phyloP scores from a whole-genome alignment of 148 eudicot genomes.

The Rhododendron griersonianum region DNA sequence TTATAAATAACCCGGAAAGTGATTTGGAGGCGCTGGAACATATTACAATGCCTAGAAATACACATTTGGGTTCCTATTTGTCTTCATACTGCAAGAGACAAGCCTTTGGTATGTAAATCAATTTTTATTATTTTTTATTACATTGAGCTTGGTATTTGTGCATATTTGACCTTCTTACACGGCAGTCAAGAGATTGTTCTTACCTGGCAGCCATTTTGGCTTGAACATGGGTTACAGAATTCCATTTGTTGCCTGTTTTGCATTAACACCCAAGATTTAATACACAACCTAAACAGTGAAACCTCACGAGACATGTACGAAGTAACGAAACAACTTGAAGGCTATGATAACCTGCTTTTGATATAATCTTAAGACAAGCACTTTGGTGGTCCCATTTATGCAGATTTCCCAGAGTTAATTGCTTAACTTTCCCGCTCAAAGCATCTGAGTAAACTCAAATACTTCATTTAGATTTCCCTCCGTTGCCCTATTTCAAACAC shows the following conservation, averaged over 20 bases:
- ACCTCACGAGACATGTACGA: background rate
- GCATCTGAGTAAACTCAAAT: background rate
- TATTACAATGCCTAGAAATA: slow-evolving; percentile 25
- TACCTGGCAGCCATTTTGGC: background rate
- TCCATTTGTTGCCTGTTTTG: background rate
- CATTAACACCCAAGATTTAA: background rate
- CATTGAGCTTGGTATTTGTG: background rate
- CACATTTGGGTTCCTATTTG: slow-evolving; percentile 43
- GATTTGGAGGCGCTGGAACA: slow-evolving; percentile 62
- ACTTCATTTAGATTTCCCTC: background rate
- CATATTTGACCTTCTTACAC: background rate
- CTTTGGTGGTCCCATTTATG: background rate
- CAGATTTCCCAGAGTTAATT: background rate
- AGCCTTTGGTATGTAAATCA: slow-evolving; percentile 61
- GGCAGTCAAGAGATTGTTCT: background rate
- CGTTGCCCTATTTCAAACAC: too few species aligned
- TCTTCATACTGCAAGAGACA: slow-evolving; percentile 80
- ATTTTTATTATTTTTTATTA: background rate
- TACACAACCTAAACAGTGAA: background rate
- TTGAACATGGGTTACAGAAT: background rate
- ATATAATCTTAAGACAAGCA: background rate
- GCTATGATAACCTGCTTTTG: background rate
- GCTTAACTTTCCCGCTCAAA: background rate
- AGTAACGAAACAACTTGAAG: background rate
- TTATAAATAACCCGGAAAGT: slow-evolving; percentile 47